Base-by-base conservation (phyloP, 495 filamentous ascomycete genomes). In the Xylaria venustula region DNA sequence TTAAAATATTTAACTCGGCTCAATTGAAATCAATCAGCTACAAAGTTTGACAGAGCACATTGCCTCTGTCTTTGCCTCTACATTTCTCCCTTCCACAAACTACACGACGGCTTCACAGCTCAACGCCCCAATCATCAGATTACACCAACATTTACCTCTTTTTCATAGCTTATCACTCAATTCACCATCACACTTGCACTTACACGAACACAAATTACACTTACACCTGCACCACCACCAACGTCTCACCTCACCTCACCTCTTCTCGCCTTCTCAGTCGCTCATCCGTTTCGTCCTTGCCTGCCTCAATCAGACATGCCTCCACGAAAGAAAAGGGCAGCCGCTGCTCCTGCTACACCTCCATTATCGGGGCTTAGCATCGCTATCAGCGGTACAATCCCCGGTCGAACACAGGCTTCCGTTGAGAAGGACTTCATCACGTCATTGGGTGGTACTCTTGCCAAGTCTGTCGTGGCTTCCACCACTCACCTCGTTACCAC, bases 401-500 rank as follows among this genome's bases (percentile, higher is more conserved):
- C 81, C 0, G 76, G 77, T 7, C 71, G 73, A 17, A 80, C 78
- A 14, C 88, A 90, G 64, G 72, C 62, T 8, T 61, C 63, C 7
- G 62, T 84, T 12, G 76, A 80, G 63, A 32, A 8, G 19, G 65
- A 68, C 17, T 71, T 75, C 17, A 77, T 88, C 26, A 72, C 75
- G 20, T 50, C 55, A 0, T 74, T 83, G 23, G 86, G 86, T 2
- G 88, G 77, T 0, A 68, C 64, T 6, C 77, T 84, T 32, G 72
- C 65, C 17, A 75, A 73, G 36, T 61, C 73, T 0, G 76, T 89
- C 19, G 78, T 75, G 7, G 63, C 72, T 9, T 64, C 74, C 5
- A 83, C 81, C 5, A 91, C 87, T 0, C 87, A 90, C 63, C 69
- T 91, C 0, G 61, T 91, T 20, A 79, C 83, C 0, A 84, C 78